Conservation (phyloP, 2,329 filamentous ascomycete genomes). For the Cladosporium sp. region DNA sequence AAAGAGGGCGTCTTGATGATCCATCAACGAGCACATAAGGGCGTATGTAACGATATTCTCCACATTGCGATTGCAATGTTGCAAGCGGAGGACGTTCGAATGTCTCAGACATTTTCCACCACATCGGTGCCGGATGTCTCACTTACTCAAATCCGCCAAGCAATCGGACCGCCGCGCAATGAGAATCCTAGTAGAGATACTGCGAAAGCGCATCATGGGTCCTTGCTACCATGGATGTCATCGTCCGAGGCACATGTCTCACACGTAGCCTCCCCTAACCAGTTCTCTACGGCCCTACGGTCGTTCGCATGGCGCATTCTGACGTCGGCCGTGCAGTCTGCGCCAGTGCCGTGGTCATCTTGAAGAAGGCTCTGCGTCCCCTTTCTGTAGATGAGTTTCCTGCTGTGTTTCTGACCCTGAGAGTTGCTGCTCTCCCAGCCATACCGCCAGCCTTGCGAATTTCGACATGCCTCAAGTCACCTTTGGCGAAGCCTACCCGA, state of each 20-base stretch:
- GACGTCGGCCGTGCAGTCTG: neutral
- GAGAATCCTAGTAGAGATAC: neutral
- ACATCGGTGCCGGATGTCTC: neutral
- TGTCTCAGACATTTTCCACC: constrained; percentile 11
- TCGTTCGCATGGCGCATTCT: neutral
- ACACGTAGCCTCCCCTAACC: neutral
- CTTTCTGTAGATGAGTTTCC: neutral
- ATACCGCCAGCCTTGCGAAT: neutral
- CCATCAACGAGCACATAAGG: too few species aligned
- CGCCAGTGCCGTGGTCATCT: neutral
- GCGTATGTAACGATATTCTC: neutral
- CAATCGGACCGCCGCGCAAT: neutral
- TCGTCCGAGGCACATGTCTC: neutral
- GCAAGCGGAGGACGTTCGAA: neutral
- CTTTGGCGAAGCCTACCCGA: neutral
- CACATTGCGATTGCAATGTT: neutral
- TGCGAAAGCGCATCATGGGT: too few species aligned
- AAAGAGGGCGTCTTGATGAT: neutral
- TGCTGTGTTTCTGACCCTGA: neutral
- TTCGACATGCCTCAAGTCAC: constrained; percentile 5
- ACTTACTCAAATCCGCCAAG: neutral
- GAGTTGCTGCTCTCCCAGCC: neutral
- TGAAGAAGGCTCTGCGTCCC: neutral
- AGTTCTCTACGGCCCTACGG: neutral
- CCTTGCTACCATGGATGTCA: neutral